Evolutionary conservation across 2,329 filamentous ascomycete species (phyloP).

Genomic region (Penicillium occitanis): DNA sequence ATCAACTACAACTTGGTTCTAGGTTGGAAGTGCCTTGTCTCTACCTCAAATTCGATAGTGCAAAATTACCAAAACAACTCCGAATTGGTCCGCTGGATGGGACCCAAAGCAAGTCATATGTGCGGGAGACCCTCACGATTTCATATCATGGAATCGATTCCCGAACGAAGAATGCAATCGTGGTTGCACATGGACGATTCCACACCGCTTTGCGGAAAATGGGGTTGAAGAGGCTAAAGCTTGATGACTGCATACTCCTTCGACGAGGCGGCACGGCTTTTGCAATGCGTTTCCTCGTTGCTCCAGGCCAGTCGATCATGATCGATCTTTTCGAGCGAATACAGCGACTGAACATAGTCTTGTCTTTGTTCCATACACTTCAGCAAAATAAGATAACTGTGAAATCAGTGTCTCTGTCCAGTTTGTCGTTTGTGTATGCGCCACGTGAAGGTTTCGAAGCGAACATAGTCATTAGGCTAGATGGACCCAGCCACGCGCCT

Average conservation of each 20-base stretch:
- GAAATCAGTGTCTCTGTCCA: slow-evolving; percentile 37
- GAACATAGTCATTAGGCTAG: slow-evolving; percentile 33
- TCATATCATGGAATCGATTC: slow-evolving; percentile 41
- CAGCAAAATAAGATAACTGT: slow-evolving; percentile 34
- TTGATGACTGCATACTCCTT: slow-evolving; percentile 36
- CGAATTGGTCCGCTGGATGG: slow-evolving; percentile 32
- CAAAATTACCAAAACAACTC: slow-evolving; percentile 33
- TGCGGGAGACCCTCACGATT: slow-evolving; percentile 39
- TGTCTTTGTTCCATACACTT: slow-evolving; percentile 38
- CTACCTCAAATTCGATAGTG: slow-evolving; percentile 34
- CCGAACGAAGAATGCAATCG: slow-evolving; percentile 32
- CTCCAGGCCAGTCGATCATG: slow-evolving; percentile 39
- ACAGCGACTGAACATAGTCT: slow-evolving; percentile 40
- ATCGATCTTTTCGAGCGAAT: slow-evolving; percentile 37
- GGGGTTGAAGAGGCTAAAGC: slow-evolving; percentile 28
- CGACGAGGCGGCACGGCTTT: slow-evolving; percentile 36
- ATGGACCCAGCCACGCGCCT: slow-evolving; percentile 24
- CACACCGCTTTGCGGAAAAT: slow-evolving; percentile 30
- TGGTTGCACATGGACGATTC: slow-evolving; percentile 40
- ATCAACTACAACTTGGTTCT: slow-evolving; percentile 33
- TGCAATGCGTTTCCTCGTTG: slow-evolving; percentile 39
- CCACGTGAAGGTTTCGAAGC: slow-evolving; percentile 31
- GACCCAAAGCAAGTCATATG: slow-evolving; percentile 29
- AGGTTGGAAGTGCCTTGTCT: slow-evolving; percentile 37
- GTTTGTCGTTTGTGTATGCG: slow-evolving; percentile 38